phyloP scores from a whole-genome alignment of 1,284 basidiomycete genomes.

The Ganoderma sinense region DNA sequence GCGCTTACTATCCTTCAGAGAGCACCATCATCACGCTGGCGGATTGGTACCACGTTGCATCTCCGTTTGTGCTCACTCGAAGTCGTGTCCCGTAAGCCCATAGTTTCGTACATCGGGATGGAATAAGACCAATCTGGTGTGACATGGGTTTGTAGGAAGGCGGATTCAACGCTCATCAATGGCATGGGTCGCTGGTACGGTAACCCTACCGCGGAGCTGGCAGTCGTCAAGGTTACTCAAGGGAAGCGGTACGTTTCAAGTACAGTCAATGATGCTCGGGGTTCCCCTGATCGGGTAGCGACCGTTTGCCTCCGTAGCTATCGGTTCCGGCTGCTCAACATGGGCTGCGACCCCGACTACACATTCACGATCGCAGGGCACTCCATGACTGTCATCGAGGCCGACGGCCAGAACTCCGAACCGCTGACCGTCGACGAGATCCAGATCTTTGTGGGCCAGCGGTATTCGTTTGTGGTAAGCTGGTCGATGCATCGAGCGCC shows the following conservation, averaged over 20 bases:
- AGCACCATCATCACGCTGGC: slow-evolving; percentile 38
- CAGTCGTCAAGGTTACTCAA: slow-evolving; percentile 40
- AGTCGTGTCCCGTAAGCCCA: slow-evolving; percentile 19
- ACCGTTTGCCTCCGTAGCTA: slow-evolving; percentile 33
- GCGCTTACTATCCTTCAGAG: slow-evolving; percentile 22
- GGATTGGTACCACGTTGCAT: slow-evolving; percentile 38
- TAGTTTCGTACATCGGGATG: not conserved
- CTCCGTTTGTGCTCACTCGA: slow-evolving; percentile 4
- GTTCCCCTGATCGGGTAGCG: not conserved
- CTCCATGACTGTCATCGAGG: slow-evolving; percentile 58
- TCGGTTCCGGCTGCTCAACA: slow-evolving; percentile 57
- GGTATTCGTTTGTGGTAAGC: slow-evolving; percentile 43
- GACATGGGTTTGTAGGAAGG: not conserved
- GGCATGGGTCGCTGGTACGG: slow-evolving; percentile 44
- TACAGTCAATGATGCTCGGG: not conserved
- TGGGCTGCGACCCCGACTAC: slow-evolving; percentile 45
- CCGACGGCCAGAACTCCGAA: slow-evolving; percentile 52
- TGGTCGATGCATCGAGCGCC: no score
- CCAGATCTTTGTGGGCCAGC: slow-evolving; percentile 47
- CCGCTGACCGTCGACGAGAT: slow-evolving; percentile 51
- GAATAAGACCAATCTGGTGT: not conserved
- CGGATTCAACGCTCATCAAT: slow-evolving; percentile 56
- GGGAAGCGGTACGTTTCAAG: slow-evolving; percentile 44
- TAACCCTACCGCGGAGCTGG: slow-evolving; percentile 33
- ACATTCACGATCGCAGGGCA: slow-evolving; percentile 54